These are phyloP conservation scores for Kuraishia hungarica DNA, from an alignment of 805 yeast genomes.

Conservation along the genomic window DNA sequence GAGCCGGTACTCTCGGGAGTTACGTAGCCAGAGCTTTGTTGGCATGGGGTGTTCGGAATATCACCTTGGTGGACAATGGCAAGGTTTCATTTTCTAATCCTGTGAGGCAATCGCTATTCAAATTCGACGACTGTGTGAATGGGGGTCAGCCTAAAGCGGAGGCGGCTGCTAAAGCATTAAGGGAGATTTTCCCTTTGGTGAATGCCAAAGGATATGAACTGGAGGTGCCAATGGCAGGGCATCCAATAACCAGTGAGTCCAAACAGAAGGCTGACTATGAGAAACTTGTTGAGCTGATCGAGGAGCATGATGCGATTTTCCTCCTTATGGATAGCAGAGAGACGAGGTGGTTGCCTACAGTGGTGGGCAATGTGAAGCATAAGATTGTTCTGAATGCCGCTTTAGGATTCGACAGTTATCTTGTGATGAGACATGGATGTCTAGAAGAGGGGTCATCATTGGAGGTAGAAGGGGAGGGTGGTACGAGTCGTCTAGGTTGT, in stretches of 20 bases:
- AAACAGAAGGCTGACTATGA: constrained; percentile 45
- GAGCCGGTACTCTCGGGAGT: constrained; percentile 94
- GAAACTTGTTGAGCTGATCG: constrained; percentile 41
- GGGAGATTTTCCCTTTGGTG: constrained; percentile 73
- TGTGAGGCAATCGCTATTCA: constrained; percentile 84
- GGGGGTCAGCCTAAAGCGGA: constrained; percentile 74
- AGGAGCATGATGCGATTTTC: constrained; percentile 67
- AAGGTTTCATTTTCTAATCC: constrained; percentile 89
- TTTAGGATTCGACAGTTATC: constrained; percentile 85
- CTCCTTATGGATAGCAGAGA: constrained; percentile 92
- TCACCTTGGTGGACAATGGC: constrained; percentile 88
- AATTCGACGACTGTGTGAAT: constrained; percentile 68
- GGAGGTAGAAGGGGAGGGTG: constrained; percentile 14
- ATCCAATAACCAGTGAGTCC: constrained; percentile 55
- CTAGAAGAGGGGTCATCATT: constrained; percentile 13
- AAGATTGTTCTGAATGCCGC: constrained; percentile 90
- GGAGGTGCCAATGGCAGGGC: constrained; percentile 96
- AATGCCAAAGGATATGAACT: constrained; percentile 51
- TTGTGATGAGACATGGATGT: constrained; percentile 91
- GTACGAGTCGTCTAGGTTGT: constrained; percentile 60
- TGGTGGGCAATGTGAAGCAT: constrained; percentile 54
- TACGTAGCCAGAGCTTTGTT: constrained; percentile 78
- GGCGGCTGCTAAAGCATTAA: constrained; percentile 67
- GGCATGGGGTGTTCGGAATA: constrained; percentile 90
- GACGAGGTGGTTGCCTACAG: constrained; percentile 95